These are phyloP conservation scores for Penicillium sp. DNA, from an alignment of 2,329 filamentous ascomycete genomes.

Conservation along the genomic window DNA sequence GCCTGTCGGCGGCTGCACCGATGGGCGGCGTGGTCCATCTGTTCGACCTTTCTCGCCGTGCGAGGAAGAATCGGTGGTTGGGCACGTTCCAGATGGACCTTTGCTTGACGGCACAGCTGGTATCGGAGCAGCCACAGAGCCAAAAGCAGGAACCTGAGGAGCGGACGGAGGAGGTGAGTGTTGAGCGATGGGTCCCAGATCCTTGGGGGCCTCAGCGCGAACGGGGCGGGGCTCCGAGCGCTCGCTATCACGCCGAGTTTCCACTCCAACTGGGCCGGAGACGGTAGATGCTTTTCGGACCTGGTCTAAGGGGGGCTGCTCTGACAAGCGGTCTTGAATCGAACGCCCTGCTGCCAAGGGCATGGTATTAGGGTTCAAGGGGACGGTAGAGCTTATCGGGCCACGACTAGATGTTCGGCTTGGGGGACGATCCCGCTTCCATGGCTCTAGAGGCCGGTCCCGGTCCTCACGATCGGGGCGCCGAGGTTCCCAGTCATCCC, in stretches of 20 bases:
- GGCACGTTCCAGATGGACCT: constrained; percentile 12
- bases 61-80: constrained; percentile 1
- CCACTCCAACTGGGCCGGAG: constrained; percentile 15
- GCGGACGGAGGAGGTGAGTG: constrained; percentile 37
- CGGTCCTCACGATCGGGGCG: constrained; percentile 25
- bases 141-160: constrained; percentile 43
- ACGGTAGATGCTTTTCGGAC: constrained; percentile 23
- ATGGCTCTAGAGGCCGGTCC: constrained; percentile 31
- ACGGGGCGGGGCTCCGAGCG: constrained; percentile 24
- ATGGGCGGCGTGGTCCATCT: constrained; percentile 17
- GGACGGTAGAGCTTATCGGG: constrained; percentile 22
- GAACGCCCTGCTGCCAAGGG: constrained; percentile 11
- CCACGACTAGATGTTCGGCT: constrained; percentile 30
- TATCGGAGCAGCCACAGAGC: constrained; percentile 33
- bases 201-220: constrained; percentile 28
- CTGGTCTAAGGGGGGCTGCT: constrained; percentile 24
- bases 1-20: constrained; percentile 40
- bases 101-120: constrained; percentile 21
- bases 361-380: constrained; percentile 11
- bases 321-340: constrained; percentile 21
- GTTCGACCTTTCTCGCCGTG: constrained; percentile 24
- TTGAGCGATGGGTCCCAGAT: constrained; percentile 24
- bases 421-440: constrained; percentile 40
- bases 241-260: constrained; percentile 31
- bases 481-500: constrained; percentile 28